Percentiles rank a stretch among this genome's conserved stretches.
These are phyloP conservation scores for Populus alba DNA, from an alignment of 345 rosid species.

Conservation along the genomic window DNA sequence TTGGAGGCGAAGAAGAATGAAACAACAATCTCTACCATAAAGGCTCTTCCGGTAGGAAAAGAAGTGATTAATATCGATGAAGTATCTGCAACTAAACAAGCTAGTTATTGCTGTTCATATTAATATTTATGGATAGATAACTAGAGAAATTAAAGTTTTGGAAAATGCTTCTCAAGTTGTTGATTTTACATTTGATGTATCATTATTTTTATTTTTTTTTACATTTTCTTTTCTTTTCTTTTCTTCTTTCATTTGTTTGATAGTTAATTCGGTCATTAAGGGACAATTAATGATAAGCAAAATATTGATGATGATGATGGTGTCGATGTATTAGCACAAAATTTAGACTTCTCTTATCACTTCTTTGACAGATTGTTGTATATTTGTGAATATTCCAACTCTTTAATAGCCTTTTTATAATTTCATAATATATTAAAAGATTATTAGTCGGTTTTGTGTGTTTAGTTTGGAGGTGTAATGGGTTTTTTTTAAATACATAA, in stretches of 20 bases:
- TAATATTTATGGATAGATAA: neutral
- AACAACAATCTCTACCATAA: neutral
- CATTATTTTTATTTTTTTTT: too few species aligned
- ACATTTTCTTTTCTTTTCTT: neutral
- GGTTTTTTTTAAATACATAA: too few species aligned
- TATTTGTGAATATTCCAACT: neutral
- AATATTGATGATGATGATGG: neutral
- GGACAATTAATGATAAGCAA: neutral
- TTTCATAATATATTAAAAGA: neutral
- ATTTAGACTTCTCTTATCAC: neutral
- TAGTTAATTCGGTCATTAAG: neutral
- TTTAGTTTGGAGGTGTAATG: too few species aligned
- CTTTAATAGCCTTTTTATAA: too few species aligned
- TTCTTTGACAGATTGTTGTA: too few species aligned
- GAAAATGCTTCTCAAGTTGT: neutral
- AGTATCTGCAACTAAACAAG: conserved; percentile 67
- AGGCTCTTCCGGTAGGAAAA: conserved; percentile 45
- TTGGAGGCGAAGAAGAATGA: conserved; percentile 49
- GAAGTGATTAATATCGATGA: conserved; percentile 50
- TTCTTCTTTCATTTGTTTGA: neutral
- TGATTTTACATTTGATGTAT: neutral
- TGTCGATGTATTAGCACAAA: neutral
- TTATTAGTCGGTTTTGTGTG: too few species aligned
- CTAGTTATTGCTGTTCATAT: conserved; percentile 48
- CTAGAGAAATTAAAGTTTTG: neutral